phyloP scores from a whole-genome alignment of 768 basidiomycete genomes.

The Auricularia auricula-judae region DNA sequence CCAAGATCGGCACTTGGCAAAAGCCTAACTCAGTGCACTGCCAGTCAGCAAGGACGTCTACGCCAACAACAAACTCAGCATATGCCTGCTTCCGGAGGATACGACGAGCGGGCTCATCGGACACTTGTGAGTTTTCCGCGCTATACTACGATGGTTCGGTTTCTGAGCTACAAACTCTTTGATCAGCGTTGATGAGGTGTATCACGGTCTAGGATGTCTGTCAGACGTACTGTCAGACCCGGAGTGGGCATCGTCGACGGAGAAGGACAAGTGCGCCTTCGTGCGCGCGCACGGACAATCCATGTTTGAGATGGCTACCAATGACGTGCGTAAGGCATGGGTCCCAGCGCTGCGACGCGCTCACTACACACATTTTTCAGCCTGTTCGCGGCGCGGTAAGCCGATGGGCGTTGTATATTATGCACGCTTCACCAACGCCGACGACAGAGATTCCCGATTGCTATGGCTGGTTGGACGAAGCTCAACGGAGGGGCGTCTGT shows the following conservation, averaged over 20 bases:
- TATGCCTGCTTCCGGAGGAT: constrained; percentile 16
- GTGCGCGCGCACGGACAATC: background rate
- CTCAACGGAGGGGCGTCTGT: too few relatives aligned
- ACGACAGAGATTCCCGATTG: too few relatives aligned
- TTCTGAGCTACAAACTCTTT: background rate
- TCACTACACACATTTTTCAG: background rate
- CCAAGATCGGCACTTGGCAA: too few relatives aligned
- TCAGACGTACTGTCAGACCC: background rate
- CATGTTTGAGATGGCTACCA: background rate
- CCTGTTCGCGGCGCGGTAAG: too few relatives aligned
- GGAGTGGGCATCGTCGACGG: background rate
- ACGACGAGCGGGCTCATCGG: constrained; percentile 4
- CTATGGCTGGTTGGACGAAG: too few relatives aligned
- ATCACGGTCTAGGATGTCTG: background rate
- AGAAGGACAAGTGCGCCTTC: background rate
- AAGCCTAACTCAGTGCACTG: background rate
- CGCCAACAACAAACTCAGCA: constrained; percentile 25
- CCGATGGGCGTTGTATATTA: too few relatives aligned
- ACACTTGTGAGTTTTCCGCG: background rate
- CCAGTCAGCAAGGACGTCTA: constrained; percentile 22
- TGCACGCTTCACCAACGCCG: too few relatives aligned
- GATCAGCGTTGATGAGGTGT: background rate
- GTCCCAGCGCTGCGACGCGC: too few relatives aligned
- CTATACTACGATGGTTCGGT: too few relatives aligned
- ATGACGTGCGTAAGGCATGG: background rate